Percentiles rank a stretch among this genome's conserved stretches.
These are phyloP conservation scores for Cichorium intybus DNA, from an alignment of 140 eudicot genomes.

Conservation along the genomic window DNA sequence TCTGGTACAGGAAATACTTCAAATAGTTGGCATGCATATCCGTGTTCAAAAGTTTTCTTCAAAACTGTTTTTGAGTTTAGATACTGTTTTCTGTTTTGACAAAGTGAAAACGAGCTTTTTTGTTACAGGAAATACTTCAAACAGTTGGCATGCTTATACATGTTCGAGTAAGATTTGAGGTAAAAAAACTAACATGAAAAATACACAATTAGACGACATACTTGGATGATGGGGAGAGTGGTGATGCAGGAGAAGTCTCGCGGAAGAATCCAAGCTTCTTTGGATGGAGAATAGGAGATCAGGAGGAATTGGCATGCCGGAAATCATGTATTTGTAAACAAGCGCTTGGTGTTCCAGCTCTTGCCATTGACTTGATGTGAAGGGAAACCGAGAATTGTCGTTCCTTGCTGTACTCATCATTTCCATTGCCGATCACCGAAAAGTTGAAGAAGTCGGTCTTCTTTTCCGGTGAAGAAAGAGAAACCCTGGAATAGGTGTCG, in stretches of 20 bases:
- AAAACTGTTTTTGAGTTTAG: too few relatives aligned
- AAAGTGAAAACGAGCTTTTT: too few relatives aligned
- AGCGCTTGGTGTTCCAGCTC: slow-evolving; percentile 98
- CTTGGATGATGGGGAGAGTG: slow-evolving; percentile 44
- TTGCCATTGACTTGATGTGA: slow-evolving; percentile 87
- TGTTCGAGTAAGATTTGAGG: neutral
- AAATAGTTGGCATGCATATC: slow-evolving; percentile 6
- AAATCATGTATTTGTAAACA: slow-evolving; percentile 84
- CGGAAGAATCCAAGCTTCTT: slow-evolving; percentile 60
- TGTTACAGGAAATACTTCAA: neutral
- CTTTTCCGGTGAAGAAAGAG: neutral
- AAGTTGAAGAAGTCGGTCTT: neutral
- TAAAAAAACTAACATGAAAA: neutral
- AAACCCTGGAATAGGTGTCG: neutral
- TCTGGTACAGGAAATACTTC: neutral
- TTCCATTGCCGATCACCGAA: slow-evolving; percentile 10
- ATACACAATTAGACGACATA: neutral
- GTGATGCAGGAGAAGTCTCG: slow-evolving; percentile 60
- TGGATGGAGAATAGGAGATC: slow-evolving; percentile 84
- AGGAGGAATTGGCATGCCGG: slow-evolving; percentile 87
- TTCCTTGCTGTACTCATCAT: slow-evolving; percentile 22
- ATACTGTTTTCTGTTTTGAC: neutral
- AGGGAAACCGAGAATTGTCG: slow-evolving; percentile 55
- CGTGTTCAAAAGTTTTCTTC: neutral
- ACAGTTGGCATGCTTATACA: slow-evolving; percentile 6